These are phyloP conservation scores for Lathyrus tuberosus DNA, from an alignment of 306 rosid species.

Conservation along the genomic window DNA sequence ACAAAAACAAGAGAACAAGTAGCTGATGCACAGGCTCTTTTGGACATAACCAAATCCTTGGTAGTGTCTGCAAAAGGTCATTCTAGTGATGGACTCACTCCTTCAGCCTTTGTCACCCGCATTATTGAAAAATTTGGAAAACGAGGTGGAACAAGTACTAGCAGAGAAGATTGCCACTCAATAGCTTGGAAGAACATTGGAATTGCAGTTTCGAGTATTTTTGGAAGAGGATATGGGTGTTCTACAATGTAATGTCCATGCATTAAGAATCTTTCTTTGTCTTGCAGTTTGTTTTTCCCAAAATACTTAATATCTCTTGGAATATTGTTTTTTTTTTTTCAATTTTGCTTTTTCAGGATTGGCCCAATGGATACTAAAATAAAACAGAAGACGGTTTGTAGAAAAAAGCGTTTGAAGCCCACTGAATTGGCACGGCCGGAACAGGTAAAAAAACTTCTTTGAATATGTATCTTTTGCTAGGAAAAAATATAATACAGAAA, in stretches of 20 bases:
- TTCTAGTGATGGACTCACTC: slow-evolving; percentile 39
- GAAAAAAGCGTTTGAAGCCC: slow-evolving; percentile 34
- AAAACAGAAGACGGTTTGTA: slow-evolving; percentile 33
- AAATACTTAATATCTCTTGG: slow-evolving; percentile 6
- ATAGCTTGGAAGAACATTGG: slow-evolving; percentile 55
- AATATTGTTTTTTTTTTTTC: slow-evolving; percentile 33
- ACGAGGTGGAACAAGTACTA: slow-evolving; percentile 27
- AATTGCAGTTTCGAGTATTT: slow-evolving; percentile 42
- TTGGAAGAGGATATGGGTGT: slow-evolving; percentile 40
- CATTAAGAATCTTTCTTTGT: slow-evolving; percentile 1
- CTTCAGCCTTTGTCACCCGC: slow-evolving; percentile 44
- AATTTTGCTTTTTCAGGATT: slow-evolving; percentile 43
- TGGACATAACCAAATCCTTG: slow-evolving; percentile 47
- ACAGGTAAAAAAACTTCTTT: slow-evolving; percentile 40
- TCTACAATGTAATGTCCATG: slow-evolving; percentile 48
- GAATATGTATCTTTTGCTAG: slow-evolving; percentile 3
- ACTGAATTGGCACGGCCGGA: slow-evolving; percentile 40
- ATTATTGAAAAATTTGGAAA: slow-evolving; percentile 43
- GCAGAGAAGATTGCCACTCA: slow-evolving; percentile 32
- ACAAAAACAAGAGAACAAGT: slow-evolving; percentile 56
- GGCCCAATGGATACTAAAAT: slow-evolving; percentile 44
- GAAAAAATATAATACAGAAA: neutral
- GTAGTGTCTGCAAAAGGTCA: slow-evolving; percentile 36
- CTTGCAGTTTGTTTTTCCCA: neutral
- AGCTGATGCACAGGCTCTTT: slow-evolving; percentile 53